A percentile compares a stretch with the other conserved stretches of the same genome.
These are phyloP conservation scores for Podospora pseudoanserina DNA, from an alignment of 495 filamentous ascomycete genomes.

Conservation along the genomic window DNA sequence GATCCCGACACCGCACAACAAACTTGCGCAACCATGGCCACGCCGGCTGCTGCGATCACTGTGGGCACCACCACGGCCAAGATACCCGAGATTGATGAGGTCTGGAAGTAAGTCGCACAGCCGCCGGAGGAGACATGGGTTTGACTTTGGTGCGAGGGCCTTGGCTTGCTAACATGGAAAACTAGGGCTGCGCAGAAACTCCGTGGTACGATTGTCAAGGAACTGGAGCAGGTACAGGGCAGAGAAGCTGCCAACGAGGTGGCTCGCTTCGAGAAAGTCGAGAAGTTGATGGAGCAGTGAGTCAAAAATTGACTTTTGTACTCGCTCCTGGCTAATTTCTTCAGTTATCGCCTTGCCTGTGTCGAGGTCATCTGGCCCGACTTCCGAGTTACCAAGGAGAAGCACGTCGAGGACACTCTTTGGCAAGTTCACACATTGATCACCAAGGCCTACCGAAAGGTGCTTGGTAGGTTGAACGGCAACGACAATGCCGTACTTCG, in stretches of 20 bases:
- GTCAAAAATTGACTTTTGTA: conserved; percentile 35
- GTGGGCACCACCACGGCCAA: conserved; percentile 7
- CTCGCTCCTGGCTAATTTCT: conserved; percentile 14
- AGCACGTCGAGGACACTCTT: conserved; percentile 63
- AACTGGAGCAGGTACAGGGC: conserved; percentile 46
- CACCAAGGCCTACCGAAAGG: conserved; percentile 71
- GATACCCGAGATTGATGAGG: conserved; percentile 20
- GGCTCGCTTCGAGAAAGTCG: conserved; percentile 53
- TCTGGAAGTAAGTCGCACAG: conserved; percentile 28
- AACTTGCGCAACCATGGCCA: conserved; percentile 22
- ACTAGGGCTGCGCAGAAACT: conserved; percentile 28
- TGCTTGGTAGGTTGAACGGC: conserved; percentile 41
- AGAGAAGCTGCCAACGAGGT: conserved; percentile 45
- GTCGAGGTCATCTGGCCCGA: conserved; percentile 70
- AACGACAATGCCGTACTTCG: conserved; percentile 65
- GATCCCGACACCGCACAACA: neutral
- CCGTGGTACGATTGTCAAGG: conserved; percentile 26
- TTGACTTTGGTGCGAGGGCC: neutral
- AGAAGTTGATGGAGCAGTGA: conserved; percentile 57
- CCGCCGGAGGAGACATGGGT: too few relatives aligned
- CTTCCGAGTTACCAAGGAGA: conserved; percentile 61
- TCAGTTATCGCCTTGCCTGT: conserved; percentile 66
- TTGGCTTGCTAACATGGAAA: conserved; percentile 14
- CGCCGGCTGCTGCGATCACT: neutral
- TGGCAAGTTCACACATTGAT: conserved; percentile 78